phyloP scores from a whole-genome alignment of 2,329 filamentous ascomycete genomes.

The Ciborinia camelliae region DNA sequence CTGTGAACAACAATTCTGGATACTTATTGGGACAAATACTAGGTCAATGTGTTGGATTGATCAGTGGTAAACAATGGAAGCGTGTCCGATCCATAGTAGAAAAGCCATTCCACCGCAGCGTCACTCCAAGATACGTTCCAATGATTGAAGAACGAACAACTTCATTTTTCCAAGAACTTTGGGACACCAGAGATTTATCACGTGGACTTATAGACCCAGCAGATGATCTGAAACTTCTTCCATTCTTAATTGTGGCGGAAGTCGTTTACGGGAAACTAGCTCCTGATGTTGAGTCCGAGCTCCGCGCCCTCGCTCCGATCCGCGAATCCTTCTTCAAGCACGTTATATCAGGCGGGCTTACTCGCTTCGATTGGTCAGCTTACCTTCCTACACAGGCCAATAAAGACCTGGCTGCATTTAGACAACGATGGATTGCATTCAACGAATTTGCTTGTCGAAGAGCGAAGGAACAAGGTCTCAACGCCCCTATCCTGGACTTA shows the following conservation, averaged over 20 bases:
- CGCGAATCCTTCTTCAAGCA: conserved; percentile 38
- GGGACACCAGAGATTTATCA: background rate
- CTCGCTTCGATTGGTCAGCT: conserved; percentile 33
- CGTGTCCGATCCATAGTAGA: conserved; percentile 29
- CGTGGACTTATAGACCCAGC: conserved; percentile 26
- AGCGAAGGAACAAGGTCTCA: conserved; percentile 7
- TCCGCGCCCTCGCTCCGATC: conserved; percentile 31
- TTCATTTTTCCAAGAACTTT: conserved; percentile 22
- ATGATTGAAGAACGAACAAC: conserved; percentile 12
- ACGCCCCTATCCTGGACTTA: conserved; percentile 23
- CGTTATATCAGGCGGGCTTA: conserved; percentile 39
- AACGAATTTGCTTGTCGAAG: conserved; percentile 34
- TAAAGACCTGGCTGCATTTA: conserved; percentile 35
- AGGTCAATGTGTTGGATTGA: conserved; percentile 44
- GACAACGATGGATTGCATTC: conserved; percentile 37
- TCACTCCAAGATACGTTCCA: conserved; percentile 8
- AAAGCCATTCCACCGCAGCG: conserved; percentile 15
- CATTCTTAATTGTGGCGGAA: conserved; percentile 42
- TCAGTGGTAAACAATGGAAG: conserved; percentile 39
- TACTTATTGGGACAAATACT: conserved; percentile 41
- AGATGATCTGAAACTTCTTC: conserved; percentile 34
- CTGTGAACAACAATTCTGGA: conserved; percentile 42
- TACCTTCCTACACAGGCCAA: conserved; percentile 36
- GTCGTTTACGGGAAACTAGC: conserved; percentile 40
- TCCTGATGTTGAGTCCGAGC: conserved; percentile 28